Evolutionary conservation across 768 basidiomycete genomes (phyloP).

Genomic region (Rhizopogon roseolus): DNA sequence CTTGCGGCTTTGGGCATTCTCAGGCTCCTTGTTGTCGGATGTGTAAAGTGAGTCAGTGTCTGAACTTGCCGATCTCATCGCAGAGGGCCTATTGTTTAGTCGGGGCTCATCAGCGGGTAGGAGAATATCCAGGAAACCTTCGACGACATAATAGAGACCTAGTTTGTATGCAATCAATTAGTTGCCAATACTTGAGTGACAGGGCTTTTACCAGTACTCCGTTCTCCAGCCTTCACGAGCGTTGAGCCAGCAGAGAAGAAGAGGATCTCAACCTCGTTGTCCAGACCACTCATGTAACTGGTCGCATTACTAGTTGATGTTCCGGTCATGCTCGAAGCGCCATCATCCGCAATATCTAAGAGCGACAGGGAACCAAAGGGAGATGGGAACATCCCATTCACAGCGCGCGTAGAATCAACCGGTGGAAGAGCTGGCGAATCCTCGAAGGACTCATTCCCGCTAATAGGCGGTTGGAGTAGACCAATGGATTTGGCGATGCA

Average conservation of each 20-base stretch:
- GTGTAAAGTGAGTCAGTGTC: conserved; percentile 36
- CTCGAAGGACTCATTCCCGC: conserved; percentile 59
- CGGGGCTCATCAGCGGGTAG: conserved; percentile 46
- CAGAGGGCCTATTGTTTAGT: conserved; percentile 8
- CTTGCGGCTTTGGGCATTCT: conserved; percentile 44
- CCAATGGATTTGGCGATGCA: conserved; percentile 98
- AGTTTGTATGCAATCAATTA: background rate
- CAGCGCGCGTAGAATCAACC: conserved; percentile 32
- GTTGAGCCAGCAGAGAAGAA: conserved; percentile 86
- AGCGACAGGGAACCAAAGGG: conserved; percentile 74
- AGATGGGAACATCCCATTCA: conserved; percentile 42
- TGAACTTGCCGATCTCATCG: conserved; percentile 12
- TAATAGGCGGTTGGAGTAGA: conserved; percentile 79
- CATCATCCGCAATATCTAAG: conserved; percentile 66
- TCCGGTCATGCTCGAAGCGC: conserved; percentile 58
- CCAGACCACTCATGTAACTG: conserved; percentile 72
- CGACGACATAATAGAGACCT: conserved; percentile 93
- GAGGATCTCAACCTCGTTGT: conserved; percentile 95
- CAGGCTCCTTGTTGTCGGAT: conserved; percentile 24
- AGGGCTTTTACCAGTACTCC: conserved; percentile 63
- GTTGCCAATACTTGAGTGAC: conserved; percentile 4
- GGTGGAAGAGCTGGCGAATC: conserved; percentile 61
- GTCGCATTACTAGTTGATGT: conserved; percentile 49
- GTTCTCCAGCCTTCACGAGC: conserved; percentile 85
- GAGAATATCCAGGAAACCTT: conserved; percentile 91